Percentiles rank a stretch among this genome's conserved stretches.
Evolutionary conservation across 495 filamentous ascomycete genomes (phyloP).

Genomic region (Aspergillus ostianus): DNA sequence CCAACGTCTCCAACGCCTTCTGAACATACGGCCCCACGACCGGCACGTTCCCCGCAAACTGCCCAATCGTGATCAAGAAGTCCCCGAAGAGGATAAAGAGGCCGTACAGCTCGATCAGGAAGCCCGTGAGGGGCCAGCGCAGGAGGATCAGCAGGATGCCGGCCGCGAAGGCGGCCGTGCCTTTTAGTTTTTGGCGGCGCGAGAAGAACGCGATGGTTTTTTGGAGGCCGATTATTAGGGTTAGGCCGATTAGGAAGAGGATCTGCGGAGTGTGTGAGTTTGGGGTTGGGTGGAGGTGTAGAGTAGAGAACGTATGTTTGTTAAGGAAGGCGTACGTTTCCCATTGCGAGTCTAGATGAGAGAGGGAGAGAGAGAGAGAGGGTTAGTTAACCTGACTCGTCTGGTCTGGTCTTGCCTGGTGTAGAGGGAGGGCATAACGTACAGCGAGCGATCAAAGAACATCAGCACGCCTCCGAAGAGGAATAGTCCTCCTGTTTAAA

Average conservation of each 20-base stretch:
- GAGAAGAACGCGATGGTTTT: constrained; percentile 94
- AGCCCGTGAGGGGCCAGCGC: constrained; percentile 85
- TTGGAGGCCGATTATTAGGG: constrained; percentile 88
- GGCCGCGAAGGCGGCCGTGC: constrained; percentile 82
- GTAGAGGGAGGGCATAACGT: constrained; percentile 24
- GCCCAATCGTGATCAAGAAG: constrained; percentile 87
- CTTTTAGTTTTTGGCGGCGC: constrained; percentile 85
- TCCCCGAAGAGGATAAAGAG: constrained; percentile 93
- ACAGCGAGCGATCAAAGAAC: constrained; percentile 97
- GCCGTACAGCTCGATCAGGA: constrained; percentile 87
- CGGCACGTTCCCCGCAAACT: constrained; percentile 81
- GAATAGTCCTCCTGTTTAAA: constrained; percentile 77
- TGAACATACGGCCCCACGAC: constrained; percentile 83
- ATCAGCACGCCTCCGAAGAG: constrained; percentile 87
- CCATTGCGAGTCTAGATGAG: constrained; percentile 71
- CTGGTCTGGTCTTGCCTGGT: neutral
- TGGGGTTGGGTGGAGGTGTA: no score
- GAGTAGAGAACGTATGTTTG: no score
- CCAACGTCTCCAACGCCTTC: constrained; percentile 59
- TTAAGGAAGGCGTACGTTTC: constrained; percentile 72
- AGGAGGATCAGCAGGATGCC: constrained; percentile 84
- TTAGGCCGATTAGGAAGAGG: constrained; percentile 94
- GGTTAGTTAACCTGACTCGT: constrained; percentile 5
- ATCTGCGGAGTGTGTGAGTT: constrained; percentile 54
- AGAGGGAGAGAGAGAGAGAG: constrained; percentile 12